Percentiles rank a stretch among this genome's conserved stretches.
Conservation (phyloP, 2,329 filamentous ascomycete species). For the Ascochyta rabiei region DNA sequence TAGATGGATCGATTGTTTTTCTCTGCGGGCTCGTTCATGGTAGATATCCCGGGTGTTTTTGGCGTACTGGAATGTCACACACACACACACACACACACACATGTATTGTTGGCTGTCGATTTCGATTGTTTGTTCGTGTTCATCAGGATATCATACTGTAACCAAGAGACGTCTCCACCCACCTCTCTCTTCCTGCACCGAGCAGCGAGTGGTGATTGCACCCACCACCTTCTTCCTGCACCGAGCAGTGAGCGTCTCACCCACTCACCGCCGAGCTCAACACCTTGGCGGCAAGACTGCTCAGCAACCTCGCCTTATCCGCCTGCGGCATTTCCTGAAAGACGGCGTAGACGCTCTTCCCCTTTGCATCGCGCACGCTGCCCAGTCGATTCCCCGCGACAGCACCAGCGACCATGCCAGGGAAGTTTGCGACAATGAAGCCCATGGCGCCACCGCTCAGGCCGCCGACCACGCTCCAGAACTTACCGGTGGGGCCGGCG, state of each 20-base stretch:
- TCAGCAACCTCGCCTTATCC: constrained; percentile 80
- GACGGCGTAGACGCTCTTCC: constrained; percentile 93
- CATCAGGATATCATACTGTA: constrained; percentile 6
- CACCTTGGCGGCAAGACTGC: constrained; percentile 83
- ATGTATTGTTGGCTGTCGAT: too few relatives aligned
- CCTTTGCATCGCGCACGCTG: constrained; percentile 83
- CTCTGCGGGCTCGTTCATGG: neutral
- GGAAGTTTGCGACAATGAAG: constrained; percentile 93
- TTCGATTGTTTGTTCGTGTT: too few relatives aligned
- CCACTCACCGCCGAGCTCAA: constrained; percentile 71
- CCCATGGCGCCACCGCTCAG: constrained; percentile 87
- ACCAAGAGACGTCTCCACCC: neutral
- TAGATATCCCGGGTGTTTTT: constrained; percentile 3
- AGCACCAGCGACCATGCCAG: constrained; percentile 84
- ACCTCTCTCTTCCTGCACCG: too few relatives aligned
- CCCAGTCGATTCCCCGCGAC: constrained; percentile 94
- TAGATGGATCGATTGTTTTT: neutral
- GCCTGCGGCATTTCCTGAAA: constrained; percentile 86
- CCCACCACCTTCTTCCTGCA: too few relatives aligned
- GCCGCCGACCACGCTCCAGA: constrained; percentile 87
- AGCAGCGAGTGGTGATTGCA: too few relatives aligned
- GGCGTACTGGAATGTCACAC: too few relatives aligned
- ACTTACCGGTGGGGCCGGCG: constrained; percentile 68
- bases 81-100: too few relatives aligned
- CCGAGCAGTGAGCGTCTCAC: neutral